These are phyloP conservation scores for Eutrema salsugineum DNA, from an alignment of 441 rosid species.

Conservation along the genomic window DNA sequence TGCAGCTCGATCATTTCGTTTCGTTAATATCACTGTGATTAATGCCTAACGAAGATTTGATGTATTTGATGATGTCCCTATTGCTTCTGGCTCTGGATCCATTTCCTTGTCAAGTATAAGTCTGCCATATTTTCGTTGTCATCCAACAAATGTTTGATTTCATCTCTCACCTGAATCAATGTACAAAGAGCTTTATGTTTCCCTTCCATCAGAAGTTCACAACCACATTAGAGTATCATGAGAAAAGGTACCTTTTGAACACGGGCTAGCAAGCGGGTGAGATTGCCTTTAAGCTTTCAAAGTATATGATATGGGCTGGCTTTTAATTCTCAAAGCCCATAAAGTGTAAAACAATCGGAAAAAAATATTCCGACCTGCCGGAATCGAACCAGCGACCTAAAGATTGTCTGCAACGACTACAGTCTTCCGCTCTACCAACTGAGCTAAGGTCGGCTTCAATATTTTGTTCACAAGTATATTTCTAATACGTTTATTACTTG, in stretches of 20 bases:
- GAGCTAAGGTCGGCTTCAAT: constrained; percentile 72
- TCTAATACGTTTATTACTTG: background rate
- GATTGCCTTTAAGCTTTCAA: constrained; percentile 46
- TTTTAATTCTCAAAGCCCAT: background rate
- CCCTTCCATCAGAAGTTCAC: background rate
- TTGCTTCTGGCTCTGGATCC: constrained; percentile 65
- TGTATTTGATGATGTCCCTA: too few species aligned
- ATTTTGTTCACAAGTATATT: too few species aligned
- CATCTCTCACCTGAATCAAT: constrained; percentile 79
- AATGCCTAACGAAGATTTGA: too few species aligned
- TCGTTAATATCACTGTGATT: too few species aligned
- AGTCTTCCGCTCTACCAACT: constrained; percentile 94
- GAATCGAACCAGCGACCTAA: constrained; percentile 36
- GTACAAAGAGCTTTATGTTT: background rate
- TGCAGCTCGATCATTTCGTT: constrained; percentile 93
- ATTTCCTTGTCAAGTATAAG: constrained; percentile 76
- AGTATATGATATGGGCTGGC: background rate
- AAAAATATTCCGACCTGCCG: constrained; percentile 17
- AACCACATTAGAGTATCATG: background rate
- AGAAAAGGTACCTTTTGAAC: constrained; percentile 73
- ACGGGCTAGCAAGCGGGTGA: constrained; percentile 88
- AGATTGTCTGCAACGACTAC: constrained; percentile 41
- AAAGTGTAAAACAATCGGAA: background rate
- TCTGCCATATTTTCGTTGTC: constrained; percentile 92
- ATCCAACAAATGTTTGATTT: constrained; percentile 81